A percentile compares a stretch with the other conserved stretches of the same genome.
phyloP scores from a whole-genome alignment of 1,284 basidiomycete species.

The Fistulina hepatica region DNA sequence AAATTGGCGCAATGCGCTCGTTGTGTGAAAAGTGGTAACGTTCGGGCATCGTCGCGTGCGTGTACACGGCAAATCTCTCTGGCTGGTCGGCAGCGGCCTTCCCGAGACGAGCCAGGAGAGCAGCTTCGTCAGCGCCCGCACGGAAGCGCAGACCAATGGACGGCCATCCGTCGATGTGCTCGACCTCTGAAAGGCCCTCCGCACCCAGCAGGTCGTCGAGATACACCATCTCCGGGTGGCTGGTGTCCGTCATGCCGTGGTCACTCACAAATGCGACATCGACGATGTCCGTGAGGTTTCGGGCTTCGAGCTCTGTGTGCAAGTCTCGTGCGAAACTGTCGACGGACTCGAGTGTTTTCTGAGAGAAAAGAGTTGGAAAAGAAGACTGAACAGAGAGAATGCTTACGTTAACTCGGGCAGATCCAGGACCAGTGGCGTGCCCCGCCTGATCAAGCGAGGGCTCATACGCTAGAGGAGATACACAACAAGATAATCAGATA shows the following conservation, averaged over 20 bases:
- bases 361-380: conserved; percentile 3
- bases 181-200: conserved; percentile 50
- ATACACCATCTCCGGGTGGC: conserved; percentile 63
- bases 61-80: conserved; percentile 79
- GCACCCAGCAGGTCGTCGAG: conserved; percentile 75
- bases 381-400: neutral
- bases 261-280: conserved; percentile 88
- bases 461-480: conserved; percentile 46
- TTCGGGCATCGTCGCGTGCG: conserved; percentile 70
- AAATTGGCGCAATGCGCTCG: conserved; percentile 78
- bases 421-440: conserved; percentile 68
- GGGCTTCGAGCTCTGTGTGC: conserved; percentile 46
- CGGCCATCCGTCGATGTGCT: conserved; percentile 80
- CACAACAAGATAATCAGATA: conserved; percentile 1
- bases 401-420: conserved; percentile 58
- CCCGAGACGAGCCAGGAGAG: conserved; percentile 44
- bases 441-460: conserved; percentile 76
- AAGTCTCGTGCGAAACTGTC: conserved; percentile 70
- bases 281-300: conserved; percentile 74
- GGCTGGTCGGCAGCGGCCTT: conserved; percentile 49
- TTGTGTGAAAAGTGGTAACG: conserved; percentile 67
- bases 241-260: conserved; percentile 88
- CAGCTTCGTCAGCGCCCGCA: conserved; percentile 40
- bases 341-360: conserved; percentile 59
- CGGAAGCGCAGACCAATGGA: conserved; percentile 73